A percentile compares a stretch with the other conserved stretches of the same genome.
These are phyloP conservation scores for Colletotrichum sp. DNA, from an alignment of 2,329 filamentous ascomycete species.

Conservation along the genomic window DNA sequence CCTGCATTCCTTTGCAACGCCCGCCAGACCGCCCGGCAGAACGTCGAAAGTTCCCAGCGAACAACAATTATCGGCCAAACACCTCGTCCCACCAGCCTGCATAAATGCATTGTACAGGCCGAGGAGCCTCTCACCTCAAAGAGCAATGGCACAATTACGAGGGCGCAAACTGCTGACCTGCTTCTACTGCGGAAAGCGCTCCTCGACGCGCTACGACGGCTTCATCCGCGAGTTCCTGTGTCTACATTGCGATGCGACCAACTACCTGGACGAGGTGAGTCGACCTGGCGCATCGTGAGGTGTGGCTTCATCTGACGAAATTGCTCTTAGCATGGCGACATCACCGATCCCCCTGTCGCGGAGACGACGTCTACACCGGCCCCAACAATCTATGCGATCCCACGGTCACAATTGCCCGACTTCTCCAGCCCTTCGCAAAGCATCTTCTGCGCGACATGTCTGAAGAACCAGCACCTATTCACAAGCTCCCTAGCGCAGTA, in stretches of 20 bases:
- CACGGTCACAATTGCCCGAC: conserved; percentile 40
- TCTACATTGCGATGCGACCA: conserved; percentile 80
- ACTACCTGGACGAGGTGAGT: conserved; percentile 84
- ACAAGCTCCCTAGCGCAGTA: conserved; percentile 81
- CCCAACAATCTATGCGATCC: conserved; percentile 51
- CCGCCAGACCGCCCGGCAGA: conserved; percentile 38
- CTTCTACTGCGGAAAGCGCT: conserved; percentile 83
- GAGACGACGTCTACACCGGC: conserved; percentile 53
- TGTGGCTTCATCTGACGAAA: not conserved
- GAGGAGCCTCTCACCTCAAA: not conserved
- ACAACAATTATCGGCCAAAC: conserved; percentile 1
- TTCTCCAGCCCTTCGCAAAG: conserved; percentile 35
- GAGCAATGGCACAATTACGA: conserved; percentile 47
- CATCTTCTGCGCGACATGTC: conserved; percentile 76
- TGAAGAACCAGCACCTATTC: conserved; percentile 88
- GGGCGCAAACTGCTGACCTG: conserved; percentile 62
- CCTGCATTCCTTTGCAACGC: not conserved
- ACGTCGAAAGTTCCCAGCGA: conserved; percentile 27
- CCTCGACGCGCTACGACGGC: conserved; percentile 63
- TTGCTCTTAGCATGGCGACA: conserved; percentile 75
- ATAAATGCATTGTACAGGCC: conserved; percentile 20
- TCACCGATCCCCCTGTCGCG: conserved; percentile 80
- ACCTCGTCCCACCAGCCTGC: conserved; percentile 6
- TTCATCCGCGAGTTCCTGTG: conserved; percentile 73
- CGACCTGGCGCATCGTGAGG: not conserved